phyloP scores from a whole-genome alignment of 352 stramenopile species.

The Pythium brachiatum region DNA sequence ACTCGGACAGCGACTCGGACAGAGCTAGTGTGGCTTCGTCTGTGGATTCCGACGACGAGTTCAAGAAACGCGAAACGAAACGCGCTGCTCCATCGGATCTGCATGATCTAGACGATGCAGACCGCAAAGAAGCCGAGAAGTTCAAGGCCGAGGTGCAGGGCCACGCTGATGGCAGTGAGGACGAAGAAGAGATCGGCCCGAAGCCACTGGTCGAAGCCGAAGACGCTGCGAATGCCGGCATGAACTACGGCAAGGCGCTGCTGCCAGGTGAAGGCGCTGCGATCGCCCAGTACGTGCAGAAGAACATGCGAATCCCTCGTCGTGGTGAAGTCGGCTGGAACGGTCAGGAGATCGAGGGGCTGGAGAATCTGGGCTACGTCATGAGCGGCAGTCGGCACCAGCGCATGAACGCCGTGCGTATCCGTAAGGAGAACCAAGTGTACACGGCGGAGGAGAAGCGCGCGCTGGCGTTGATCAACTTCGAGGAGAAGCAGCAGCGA shows the following conservation, averaged over 20 bases:
- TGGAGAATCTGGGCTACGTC: conserved; percentile 94
- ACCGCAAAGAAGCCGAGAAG: conserved; percentile 74
- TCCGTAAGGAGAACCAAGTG: conserved; percentile 99
- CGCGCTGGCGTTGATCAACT: conserved; percentile 96
- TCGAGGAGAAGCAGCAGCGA: conserved; percentile 99
- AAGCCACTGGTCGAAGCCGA: conserved; percentile 60
- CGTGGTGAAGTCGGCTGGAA: conserved; percentile 97
- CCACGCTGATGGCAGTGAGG: conserved; percentile 40
- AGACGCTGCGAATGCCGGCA: conserved; percentile 42
- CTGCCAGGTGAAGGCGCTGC: conserved; percentile 92
- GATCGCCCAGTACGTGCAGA: conserved; percentile 98
- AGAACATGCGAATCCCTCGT: conserved; percentile 98
- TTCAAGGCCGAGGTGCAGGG: conserved; percentile 90
- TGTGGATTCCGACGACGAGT: neutral
- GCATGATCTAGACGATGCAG: conserved; percentile 47
- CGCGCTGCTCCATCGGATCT: conserved; percentile 3
- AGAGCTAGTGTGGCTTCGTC: conserved; percentile 11
- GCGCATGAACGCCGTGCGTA: conserved; percentile 98
- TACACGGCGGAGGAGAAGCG: conserved; percentile 98
- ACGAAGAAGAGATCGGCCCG: conserved; percentile 87
- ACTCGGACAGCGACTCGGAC: conserved; percentile 14
- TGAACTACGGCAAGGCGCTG: conserved; percentile 92
- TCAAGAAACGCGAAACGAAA: neutral
- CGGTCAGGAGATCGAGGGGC: conserved; percentile 94
- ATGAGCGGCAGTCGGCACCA: conserved; percentile 98